A percentile compares a stretch with the other conserved stretches of the same genome.
Evolutionary conservation across 2,329 filamentous ascomycete genomes (phyloP).

Genomic region (Coniochaeta sp.): DNA sequence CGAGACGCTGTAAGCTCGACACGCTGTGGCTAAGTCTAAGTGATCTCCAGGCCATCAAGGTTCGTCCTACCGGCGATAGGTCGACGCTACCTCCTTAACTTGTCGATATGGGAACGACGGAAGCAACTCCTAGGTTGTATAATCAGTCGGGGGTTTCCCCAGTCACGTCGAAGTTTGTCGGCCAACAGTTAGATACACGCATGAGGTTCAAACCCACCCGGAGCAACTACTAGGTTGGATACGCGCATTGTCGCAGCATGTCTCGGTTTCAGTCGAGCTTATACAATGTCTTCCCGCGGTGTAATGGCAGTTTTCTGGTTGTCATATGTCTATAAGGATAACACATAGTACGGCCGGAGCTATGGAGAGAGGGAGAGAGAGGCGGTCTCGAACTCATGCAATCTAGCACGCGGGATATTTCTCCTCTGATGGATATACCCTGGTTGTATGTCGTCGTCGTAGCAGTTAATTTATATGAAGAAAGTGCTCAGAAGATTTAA

Average conservation of each 20-base stretch:
- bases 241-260: background rate
- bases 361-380: too few relatives aligned
- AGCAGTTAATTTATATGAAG: background rate
- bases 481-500: background rate
- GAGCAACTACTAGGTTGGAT: constrained; percentile 1
- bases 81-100: background rate
- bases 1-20: too few relatives aligned
- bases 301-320: background rate
- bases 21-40: background rate
- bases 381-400: background rate
- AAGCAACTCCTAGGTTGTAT: background rate
- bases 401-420: background rate
- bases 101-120: background rate
- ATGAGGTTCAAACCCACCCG: constrained; percentile 2
- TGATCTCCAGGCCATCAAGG: background rate
- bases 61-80: background rate
- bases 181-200: background rate
- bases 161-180: background rate
- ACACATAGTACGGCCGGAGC: background rate
- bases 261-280: background rate
- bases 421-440: background rate
- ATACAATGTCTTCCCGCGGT: background rate
- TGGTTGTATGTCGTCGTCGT: background rate
- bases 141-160: background rate
- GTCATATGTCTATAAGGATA: background rate